Conservation (phyloP, 352 stramenopile genomes). For the Detonula confervacea region DNA sequence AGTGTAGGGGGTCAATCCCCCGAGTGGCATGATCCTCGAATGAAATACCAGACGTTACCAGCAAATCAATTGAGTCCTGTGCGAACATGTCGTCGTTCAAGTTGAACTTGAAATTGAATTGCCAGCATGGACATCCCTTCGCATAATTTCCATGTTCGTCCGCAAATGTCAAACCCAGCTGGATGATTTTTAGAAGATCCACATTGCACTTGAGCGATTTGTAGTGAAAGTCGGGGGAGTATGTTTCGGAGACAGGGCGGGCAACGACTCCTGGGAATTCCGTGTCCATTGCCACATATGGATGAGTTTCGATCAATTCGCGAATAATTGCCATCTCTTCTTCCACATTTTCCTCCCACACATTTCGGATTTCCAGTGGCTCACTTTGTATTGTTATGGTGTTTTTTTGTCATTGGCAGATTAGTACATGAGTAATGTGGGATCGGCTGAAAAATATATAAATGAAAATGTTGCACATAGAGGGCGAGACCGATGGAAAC, state of each 20-base stretch:
- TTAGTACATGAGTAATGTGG: no score
- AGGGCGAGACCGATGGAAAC: no score
- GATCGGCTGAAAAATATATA: no score
- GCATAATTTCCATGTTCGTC: constrained; percentile 94
- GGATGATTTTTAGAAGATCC: constrained; percentile 98
- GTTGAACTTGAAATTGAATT: constrained; percentile 99
- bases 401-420: no score
- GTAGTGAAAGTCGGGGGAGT: constrained; percentile 97
- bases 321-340: constrained; percentile 95
- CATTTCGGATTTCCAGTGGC: constrained; percentile 84
- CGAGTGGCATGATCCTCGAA: constrained; percentile 95
- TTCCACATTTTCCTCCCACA: constrained; percentile 86
- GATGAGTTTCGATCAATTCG: constrained; percentile 94
- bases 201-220: constrained; percentile 98
- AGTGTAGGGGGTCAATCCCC: constrained; percentile 96
- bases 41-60: constrained; percentile 97
- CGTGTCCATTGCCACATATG: constrained; percentile 99
- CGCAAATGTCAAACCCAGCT: constrained; percentile 97
- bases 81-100: constrained; percentile 99
- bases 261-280: constrained; percentile 99
- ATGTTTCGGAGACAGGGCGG: constrained; percentile 95
- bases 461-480: no score
- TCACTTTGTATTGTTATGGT: constrained; percentile 46
- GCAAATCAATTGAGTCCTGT: constrained; percentile 98
- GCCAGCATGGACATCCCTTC: constrained; percentile 95